Conservation (phyloP, 2,329 filamentous ascomycete genomes). For the Macrophomina tecta region DNA sequence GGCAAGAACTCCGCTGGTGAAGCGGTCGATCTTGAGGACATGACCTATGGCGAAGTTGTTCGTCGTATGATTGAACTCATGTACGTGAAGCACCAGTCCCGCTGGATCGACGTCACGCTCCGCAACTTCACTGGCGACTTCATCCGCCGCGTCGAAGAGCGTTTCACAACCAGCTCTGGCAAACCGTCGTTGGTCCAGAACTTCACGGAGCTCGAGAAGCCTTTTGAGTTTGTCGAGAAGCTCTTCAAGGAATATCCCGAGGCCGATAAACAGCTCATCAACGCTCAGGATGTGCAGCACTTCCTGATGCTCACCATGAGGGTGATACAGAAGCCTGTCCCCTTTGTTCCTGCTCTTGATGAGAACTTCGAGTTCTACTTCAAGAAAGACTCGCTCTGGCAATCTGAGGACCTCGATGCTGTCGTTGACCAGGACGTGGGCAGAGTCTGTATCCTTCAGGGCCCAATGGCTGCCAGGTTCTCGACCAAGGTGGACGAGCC, state of each 20-base stretch:
- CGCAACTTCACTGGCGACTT: constrained; percentile 88
- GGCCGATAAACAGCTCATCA: constrained; percentile 89
- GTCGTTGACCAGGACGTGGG: constrained; percentile 96
- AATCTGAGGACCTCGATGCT: constrained; percentile 95
- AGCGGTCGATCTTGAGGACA: constrained; percentile 54
- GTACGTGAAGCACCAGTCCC: constrained; percentile 52
- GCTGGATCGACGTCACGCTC: constrained; percentile 68
- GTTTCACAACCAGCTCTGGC: constrained; percentile 77
- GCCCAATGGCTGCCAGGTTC: constrained; percentile 89
- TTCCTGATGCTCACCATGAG: constrained; percentile 93
- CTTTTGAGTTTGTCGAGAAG: constrained; percentile 76
- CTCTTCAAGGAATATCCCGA: constrained; percentile 86
- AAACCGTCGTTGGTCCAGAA: constrained; percentile 85
- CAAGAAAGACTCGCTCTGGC: constrained; percentile 99
- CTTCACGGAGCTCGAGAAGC: constrained; percentile 84
- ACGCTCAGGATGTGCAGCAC: constrained; percentile 96
- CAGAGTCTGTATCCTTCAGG: constrained; percentile 94
- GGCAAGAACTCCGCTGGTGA: constrained; percentile 51
- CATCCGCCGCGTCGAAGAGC: constrained; percentile 95
- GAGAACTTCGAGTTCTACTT: constrained; percentile 99
- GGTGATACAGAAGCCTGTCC: constrained; percentile 92
- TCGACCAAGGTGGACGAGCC: constrained; percentile 91
- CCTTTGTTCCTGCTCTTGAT: constrained; percentile 93
- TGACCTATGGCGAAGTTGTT: constrained; percentile 56
- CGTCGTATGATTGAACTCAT: constrained; percentile 54